Conservation (phyloP, 768 basidiomycete genomes). For the Lyophyllum decastes region DNA sequence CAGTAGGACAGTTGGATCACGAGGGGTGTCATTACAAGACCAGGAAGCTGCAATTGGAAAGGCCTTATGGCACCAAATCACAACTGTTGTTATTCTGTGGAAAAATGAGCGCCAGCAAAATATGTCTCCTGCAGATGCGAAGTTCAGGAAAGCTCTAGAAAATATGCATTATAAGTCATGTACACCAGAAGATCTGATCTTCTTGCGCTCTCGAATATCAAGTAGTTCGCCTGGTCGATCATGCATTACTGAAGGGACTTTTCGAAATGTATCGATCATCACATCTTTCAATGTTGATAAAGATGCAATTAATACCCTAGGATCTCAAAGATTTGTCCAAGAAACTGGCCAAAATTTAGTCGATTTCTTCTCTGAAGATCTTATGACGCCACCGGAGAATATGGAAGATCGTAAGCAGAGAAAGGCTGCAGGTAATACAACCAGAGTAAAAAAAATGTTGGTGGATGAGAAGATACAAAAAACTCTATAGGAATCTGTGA, state of each 20-base stretch:
- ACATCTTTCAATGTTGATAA: slow-evolving; percentile 2
- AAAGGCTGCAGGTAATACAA: background rate
- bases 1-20: slow-evolving; percentile 14
- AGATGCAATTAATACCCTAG: background rate
- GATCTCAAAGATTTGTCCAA: background rate
- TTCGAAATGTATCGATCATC: slow-evolving; percentile 38
- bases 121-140: slow-evolving; percentile 20
- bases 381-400: background rate
- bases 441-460: background rate
- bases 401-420: background rate
- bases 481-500: background rate
- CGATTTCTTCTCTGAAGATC: slow-evolving; percentile 1
- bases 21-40: background rate
- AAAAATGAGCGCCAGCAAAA: slow-evolving; percentile 36
- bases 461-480: background rate
- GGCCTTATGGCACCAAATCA: slow-evolving; percentile 30
- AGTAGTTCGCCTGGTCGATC: background rate
- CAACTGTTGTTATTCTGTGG: slow-evolving; percentile 23
- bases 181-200: slow-evolving; percentile 35
- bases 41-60: slow-evolving; percentile 26
- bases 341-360: background rate
- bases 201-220: slow-evolving; percentile 28
- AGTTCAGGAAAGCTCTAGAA: slow-evolving; percentile 28
- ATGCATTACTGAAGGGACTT: slow-evolving; percentile 18
- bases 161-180: slow-evolving; percentile 44